Evolutionary conservation across 2,329 filamentous ascomycete species (phyloP).

Genomic region (Myotisia sp.): DNA sequence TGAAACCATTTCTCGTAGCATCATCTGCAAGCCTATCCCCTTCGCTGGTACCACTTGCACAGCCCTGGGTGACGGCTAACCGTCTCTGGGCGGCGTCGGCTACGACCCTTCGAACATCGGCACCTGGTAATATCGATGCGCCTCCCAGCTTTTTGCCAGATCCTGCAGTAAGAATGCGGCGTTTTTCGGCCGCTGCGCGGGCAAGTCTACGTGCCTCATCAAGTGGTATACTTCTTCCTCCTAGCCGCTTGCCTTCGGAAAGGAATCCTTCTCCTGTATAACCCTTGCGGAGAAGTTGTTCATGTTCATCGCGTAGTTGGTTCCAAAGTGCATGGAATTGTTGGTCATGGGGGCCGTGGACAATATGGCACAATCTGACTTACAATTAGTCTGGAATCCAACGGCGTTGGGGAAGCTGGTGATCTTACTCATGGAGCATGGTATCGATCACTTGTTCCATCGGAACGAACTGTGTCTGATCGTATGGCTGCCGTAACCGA

Average conservation of each 20-base stretch:
- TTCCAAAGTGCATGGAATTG: slow-evolving; percentile 81
- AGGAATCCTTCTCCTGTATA: slow-evolving; percentile 87
- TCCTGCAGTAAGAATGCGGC: slow-evolving; percentile 42
- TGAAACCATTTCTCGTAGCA: slow-evolving; percentile 59
- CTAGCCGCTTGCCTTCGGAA: slow-evolving; percentile 57
- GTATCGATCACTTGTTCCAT: slow-evolving; percentile 74
- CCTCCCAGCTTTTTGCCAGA: slow-evolving; percentile 64
- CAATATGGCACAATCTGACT: slow-evolving; percentile 61
- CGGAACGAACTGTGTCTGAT: slow-evolving; percentile 62
- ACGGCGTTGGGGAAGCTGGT: not conserved
- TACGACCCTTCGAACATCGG: slow-evolving; percentile 59
- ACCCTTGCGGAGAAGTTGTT: slow-evolving; percentile 60
- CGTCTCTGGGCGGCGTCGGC: slow-evolving; percentile 56
- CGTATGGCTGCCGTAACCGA: slow-evolving; percentile 61
- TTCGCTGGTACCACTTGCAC: slow-evolving; percentile 55
- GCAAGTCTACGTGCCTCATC: slow-evolving; percentile 63
- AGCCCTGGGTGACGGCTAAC: slow-evolving; percentile 54
- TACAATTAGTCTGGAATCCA: slow-evolving; percentile 10
- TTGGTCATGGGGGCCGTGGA: slow-evolving; percentile 67
- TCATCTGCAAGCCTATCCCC: slow-evolving; percentile 53
- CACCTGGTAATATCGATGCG: slow-evolving; percentile 38
- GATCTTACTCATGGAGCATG: slow-evolving; percentile 65
- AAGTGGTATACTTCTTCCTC: slow-evolving; percentile 49
- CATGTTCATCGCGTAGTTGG: slow-evolving; percentile 72
- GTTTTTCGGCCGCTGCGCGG: slow-evolving; percentile 58